A percentile compares a stretch with the other conserved stretches of the same genome.
Evolutionary conservation across 306 rosid genomes (phyloP).

Genomic region (Rosa chinensis): DNA sequence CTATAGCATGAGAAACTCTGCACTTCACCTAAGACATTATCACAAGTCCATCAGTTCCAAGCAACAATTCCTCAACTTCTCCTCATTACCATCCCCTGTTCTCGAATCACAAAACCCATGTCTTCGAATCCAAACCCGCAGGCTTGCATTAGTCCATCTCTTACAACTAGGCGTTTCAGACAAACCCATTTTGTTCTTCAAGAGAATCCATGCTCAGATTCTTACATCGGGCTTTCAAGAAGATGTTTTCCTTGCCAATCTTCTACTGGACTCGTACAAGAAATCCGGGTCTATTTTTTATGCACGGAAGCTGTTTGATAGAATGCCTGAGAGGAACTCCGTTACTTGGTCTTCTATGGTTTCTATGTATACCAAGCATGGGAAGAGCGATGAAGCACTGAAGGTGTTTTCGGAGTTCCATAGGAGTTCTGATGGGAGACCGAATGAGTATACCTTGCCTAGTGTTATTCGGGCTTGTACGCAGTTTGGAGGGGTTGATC

Average conservation of each 20-base stretch:
- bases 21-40: conserved; percentile 15
- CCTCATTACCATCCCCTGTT: conserved; percentile 28
- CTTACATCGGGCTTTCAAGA: conserved; percentile 54
- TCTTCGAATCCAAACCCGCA: conserved; percentile 31
- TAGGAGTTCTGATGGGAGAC: conserved; percentile 43
- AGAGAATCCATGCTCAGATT: conserved; percentile 58
- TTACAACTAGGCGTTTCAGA: conserved; percentile 39
- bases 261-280: conserved; percentile 46
- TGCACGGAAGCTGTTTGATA: conserved; percentile 66
- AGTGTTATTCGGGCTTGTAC: conserved; percentile 67
- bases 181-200: conserved; percentile 26
- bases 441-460: conserved; percentile 74
- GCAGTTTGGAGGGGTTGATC: conserved; percentile 44
- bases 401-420: conserved; percentile 45
- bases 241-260: conserved; percentile 63
- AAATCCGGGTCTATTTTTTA: conserved; percentile 33
- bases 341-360: conserved; percentile 79
- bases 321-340: conserved; percentile 59
- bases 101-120: conserved; percentile 28
- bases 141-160: conserved; percentile 51
- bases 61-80: conserved; percentile 21
- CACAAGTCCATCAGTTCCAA: conserved; percentile 12
- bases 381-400: conserved; percentile 50
- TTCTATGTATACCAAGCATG: conserved; percentile 68
- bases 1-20: conserved; percentile 5